Base-by-base conservation (phyloP, 345 rosid species). In the Salix purpurea region DNA sequence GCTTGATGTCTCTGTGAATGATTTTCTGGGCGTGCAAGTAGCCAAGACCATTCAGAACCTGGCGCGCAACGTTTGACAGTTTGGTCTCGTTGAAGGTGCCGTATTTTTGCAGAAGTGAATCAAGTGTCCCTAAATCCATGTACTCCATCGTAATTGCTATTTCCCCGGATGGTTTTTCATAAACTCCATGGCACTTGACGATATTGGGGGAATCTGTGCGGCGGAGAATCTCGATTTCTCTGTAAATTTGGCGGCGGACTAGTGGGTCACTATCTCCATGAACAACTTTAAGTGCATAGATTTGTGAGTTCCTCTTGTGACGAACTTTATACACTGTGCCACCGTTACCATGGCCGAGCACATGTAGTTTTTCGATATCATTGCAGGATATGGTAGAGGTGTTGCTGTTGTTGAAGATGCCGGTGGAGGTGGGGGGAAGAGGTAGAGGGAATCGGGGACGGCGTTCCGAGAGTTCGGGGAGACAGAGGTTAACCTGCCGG, bases 291-390 rank as follows among this genome's bases (percentile, higher is more conserved):
- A 94, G 80, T 6, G 98, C 98, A 78, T 83, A 92, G 32, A 85
- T 68, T 69, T 90, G 84, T 13, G 88, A 80, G 21, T 92, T 89
- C 10, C 84, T 76, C 62, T 84, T 87, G 77, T 92, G 90, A n/a
- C 85, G 86, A 58, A 84, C 97, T 79, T 88, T 89, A 81, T 94
- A 92, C 70, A 92, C 98, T 0, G 84, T 87, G 5, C 98, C 98
- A 0, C 98, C 94, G 77, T 94, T 94, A 6, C 98, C 98, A 76
- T 88, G 90, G 54, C 98, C 97, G 0, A 94, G 87, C 0, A 91
- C 96, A 42, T 84, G 73, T 52, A 92, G 84, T 65, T 78, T 92
- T 42, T 94, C 98, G 26, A 92, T 86, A 78, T 94, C 97, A 6
- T 82, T 8, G 44, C 69, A 48, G 36, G 88, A 76, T 42, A 84